Evolutionary conservation across 2,329 filamentous ascomycete genomes (phyloP), one percentile per base, ranked within the genome.

Genomic region (Fusarium sp.): DNA sequence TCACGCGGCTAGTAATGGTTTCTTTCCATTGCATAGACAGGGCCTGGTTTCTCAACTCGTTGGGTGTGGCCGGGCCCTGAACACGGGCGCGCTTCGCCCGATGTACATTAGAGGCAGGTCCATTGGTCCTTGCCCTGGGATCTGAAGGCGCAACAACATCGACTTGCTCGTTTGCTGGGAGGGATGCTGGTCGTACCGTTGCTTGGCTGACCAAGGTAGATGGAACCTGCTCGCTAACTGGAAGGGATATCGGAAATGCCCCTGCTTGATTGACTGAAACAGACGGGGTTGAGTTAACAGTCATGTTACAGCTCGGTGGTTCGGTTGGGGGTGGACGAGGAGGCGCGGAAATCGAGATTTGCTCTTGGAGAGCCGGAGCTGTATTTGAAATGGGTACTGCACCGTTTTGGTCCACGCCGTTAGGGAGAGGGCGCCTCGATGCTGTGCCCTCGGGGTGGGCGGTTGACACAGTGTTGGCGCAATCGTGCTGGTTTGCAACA

Each of bases 401-500:
- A 42, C 62, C 57, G 63, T 60, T 45, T 65, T 65, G 67, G 37
- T 66, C 60, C 64, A 64, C 69, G 50, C 59, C 67, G 60, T 50
- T 29, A 29, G 60, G 52, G 65, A 67, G 45, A 54, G 58, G 38
- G 54, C 58, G 60, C 57, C 61, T 58, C 29, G 70, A 62, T 47
- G 34, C 56, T 65, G 29, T 45, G 40, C 60, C 58, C 50, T 71
- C 68, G 60, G 67, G 66, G 50, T 67, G 57, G 56, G 61, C 54
- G 58, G 64, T 72, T 65, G 70, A 58, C 38, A 60, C 66, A 24
- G 67, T 60, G 73, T 77, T 75, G 71, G 85, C 78, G 76, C 82
- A 83, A 67, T 84, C 79, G 77, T 76, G 69, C 73, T 79, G 59
- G 65, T 76, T 80, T 69, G 82, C 78, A 66, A 82, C 69, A 70